Evolutionary conservation across 306 rosid genomes (phyloP), one percentile per base, ranked within the genome.

Genomic region (Inga oerstediana): DNA sequence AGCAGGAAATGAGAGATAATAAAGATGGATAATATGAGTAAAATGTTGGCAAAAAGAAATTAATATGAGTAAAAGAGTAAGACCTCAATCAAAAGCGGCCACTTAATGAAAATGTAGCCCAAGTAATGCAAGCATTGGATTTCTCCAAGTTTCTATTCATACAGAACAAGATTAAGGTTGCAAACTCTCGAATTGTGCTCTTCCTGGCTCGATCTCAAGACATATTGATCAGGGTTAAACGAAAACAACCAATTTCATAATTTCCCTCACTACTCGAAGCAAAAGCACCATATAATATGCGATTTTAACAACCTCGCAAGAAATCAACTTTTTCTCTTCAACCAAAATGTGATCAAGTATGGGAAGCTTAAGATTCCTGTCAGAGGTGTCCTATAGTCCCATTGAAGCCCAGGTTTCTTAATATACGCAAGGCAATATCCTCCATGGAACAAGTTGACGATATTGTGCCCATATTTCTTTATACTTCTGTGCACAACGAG

Each of bases 401-500:
- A 17, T 43, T 44, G 39, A 44, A 46, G n/a, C n/a, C 80, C 44
- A 30, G n/a, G 22, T 32, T 78, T 44, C 68, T 80, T 82, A 91
- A 72, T 88, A 90, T 65, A 89, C 87, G 72, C 87, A 91, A 67
- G 99, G 99, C 73, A 95, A 80, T 82, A 95, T 95, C 91, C 98
- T 93, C 98, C 97, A 95, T 12, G 99, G 97, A 83, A 95, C 99
- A 77, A 88, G 94, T 51, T 73, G 79, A 10, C 97, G 15, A 76
- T 93, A 95, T 84, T 93, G 89, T 1, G 79, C 80, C 99, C 99
- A 95, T 81, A 89, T 87, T 43, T 95, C 99, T 88, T 74, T 91
- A 68, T 95, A 95, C 77, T 95, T 95, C 88, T 90, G 89, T 2
- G 97, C 97, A 59, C 99, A 95, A 12, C 98, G 97, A 88, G 94